Percentiles rank a stretch among this genome's conserved stretches.
These are phyloP conservation scores for Sporothrix humicola DNA, from an alignment of 2,329 filamentous ascomycete species.

Conservation along the genomic window DNA sequence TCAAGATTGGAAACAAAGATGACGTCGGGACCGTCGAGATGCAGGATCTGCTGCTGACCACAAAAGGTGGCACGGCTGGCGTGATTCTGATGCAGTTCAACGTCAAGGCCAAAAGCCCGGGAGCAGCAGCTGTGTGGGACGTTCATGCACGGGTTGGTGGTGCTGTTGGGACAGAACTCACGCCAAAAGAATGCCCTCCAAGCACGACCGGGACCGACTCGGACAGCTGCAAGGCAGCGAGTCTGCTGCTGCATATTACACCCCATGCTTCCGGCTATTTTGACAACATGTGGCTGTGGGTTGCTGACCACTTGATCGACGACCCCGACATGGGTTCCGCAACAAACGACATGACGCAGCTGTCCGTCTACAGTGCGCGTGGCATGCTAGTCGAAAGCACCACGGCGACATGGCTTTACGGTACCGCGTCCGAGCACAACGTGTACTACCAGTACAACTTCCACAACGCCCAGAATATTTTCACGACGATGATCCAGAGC, in stretches of 20 bases:
- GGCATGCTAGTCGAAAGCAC: constrained; percentile 47
- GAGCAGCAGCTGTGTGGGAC: constrained; percentile 53
- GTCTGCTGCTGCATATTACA: constrained; percentile 53
- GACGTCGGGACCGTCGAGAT: constrained; percentile 70
- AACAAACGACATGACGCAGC: neutral
- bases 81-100: constrained; percentile 77
- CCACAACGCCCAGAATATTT: constrained; percentile 54
- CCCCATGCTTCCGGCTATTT: constrained; percentile 52
- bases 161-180: constrained; percentile 67
- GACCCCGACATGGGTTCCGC: neutral
- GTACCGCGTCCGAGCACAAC: constrained; percentile 57
- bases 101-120: constrained; percentile 58
- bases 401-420: constrained; percentile 46
- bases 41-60: constrained; percentile 66
- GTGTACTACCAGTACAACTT: constrained; percentile 60
- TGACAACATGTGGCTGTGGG: constrained; percentile 64
- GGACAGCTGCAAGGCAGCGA: constrained; percentile 45
- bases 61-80: constrained; percentile 60
- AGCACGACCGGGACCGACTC: constrained; percentile 53
- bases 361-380: constrained; percentile 35
- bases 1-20: constrained; percentile 66
- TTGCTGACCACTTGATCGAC: constrained; percentile 61
- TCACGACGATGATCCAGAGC: constrained; percentile 67
- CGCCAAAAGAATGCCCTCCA: constrained; percentile 66
- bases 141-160: constrained; percentile 70